Percentiles rank a stretch among this genome's conserved stretches.
These are phyloP conservation scores for Cephalotrichum gorgonifer DNA, from an alignment of 2,329 filamentous ascomycete species.

Conservation along the genomic window DNA sequence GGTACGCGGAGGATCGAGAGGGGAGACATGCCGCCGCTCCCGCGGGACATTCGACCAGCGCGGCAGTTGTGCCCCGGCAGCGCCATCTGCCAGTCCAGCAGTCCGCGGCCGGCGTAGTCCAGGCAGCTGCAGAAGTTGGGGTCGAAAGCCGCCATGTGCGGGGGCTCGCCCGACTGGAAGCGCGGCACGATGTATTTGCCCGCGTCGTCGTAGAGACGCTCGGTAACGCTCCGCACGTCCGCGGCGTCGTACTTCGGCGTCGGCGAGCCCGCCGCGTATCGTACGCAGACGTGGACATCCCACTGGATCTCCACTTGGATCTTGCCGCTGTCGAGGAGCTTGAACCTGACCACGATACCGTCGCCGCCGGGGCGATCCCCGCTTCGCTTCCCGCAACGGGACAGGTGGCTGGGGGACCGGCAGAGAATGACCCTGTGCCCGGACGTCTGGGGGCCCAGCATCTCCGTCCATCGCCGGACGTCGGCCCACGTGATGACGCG, in stretches of 20 bases:
- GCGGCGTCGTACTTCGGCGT: background rate
- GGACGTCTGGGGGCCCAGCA: background rate
- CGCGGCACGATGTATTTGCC: background rate
- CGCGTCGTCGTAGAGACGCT: background rate
- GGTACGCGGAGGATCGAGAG: too few relatives aligned
- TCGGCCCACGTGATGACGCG: slow-evolving; percentile 1
- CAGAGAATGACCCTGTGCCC: background rate
- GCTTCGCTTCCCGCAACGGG: background rate
- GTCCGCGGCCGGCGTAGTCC: background rate
- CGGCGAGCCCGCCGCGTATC: background rate
- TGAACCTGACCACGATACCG: background rate
- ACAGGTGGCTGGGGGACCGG: background rate
- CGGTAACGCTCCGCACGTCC: background rate
- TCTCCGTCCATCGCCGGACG: background rate
- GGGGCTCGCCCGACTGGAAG: background rate
- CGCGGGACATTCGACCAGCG: background rate
- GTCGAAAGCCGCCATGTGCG: slow-evolving; percentile 1
- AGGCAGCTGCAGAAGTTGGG: slow-evolving; percentile 7
- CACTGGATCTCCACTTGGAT: background rate
- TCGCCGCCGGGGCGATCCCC: background rate
- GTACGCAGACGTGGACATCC: slow-evolving; percentile 8
- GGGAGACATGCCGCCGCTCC: too few relatives aligned
- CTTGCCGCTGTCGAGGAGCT: background rate
- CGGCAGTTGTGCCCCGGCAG: background rate
- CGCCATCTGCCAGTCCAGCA: background rate